These are phyloP conservation scores for Polytolypa hystricis DNA, from an alignment of 2,329 filamentous ascomycete species.

Conservation along the genomic window DNA sequence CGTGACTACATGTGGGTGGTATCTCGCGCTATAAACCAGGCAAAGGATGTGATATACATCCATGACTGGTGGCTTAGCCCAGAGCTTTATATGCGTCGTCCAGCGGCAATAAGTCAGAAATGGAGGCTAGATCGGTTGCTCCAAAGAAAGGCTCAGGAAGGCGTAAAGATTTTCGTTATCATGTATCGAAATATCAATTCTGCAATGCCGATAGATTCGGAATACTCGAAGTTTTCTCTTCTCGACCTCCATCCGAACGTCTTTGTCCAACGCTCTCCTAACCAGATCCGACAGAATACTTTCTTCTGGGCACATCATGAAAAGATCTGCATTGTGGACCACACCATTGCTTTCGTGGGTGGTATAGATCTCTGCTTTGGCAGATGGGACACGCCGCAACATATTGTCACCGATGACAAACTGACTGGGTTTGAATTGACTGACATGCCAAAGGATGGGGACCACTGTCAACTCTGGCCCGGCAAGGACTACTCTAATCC, in stretches of 20 bases:
- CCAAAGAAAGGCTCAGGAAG: slow-evolving; percentile 79
- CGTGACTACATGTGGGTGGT: slow-evolving; percentile 94
- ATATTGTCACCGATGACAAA: slow-evolving; percentile 76
- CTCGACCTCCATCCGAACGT: slow-evolving; percentile 95
- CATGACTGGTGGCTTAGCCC: slow-evolving; percentile 92
- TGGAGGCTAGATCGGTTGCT: slow-evolving; percentile 78
- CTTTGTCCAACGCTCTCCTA: slow-evolving; percentile 89
- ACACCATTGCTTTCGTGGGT: slow-evolving; percentile 85
- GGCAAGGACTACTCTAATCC: slow-evolving; percentile 99
- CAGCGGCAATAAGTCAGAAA: slow-evolving; percentile 71
- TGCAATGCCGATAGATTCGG: slow-evolving; percentile 92
- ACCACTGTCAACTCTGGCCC: slow-evolving; percentile 89
- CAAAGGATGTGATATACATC: slow-evolving; percentile 90
- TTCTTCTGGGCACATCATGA: slow-evolving; percentile 99
- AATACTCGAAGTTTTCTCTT: slow-evolving; percentile 94
- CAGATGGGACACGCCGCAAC: slow-evolving; percentile 80
- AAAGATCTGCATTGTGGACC: slow-evolving; percentile 93
- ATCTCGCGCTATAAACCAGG: slow-evolving; percentile 76
- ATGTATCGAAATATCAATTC: slow-evolving; percentile 92
- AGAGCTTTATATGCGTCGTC: slow-evolving; percentile 72
- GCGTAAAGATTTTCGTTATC: slow-evolving; percentile 87
- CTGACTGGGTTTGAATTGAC: slow-evolving; percentile 62
- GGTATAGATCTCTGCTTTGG: slow-evolving; percentile 94
- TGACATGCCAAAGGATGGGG: slow-evolving; percentile 60
- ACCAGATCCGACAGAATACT: slow-evolving; percentile 96